Conservation (phyloP, 768 basidiomycete species). For the Polyporus arcularius region DNA sequence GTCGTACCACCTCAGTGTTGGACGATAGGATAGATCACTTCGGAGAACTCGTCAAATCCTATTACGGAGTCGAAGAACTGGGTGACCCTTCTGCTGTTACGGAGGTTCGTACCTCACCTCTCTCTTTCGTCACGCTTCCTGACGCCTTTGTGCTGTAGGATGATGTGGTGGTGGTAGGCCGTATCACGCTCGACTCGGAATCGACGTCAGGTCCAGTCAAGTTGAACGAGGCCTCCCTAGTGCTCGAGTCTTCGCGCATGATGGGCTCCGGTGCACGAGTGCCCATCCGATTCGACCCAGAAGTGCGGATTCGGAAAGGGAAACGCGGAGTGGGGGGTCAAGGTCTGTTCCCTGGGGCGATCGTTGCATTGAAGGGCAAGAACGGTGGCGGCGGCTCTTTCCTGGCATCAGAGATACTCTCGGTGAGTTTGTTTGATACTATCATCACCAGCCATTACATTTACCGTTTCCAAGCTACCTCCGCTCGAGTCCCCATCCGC, state of each 20-base stretch:
- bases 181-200: conserved; percentile 57
- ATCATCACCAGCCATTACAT: conserved; percentile 57
- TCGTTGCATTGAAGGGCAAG: conserved; percentile 82
- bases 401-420: conserved; percentile 75
- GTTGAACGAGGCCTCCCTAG: conserved; percentile 71
- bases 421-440: conserved; percentile 55
- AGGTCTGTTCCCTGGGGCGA: conserved; percentile 86
- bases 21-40: conserved; percentile 89
- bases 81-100: conserved; percentile 70
- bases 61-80: conserved; percentile 73
- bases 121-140: background rate
- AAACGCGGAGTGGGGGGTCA: conserved; percentile 61
- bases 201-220: conserved; percentile 54
- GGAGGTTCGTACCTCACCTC: conserved; percentile 41
- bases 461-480: conserved; percentile 33
- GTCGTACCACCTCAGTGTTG: conserved; percentile 49
- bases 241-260: conserved; percentile 83
- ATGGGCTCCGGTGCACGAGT: conserved; percentile 69
- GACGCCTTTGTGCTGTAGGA: conserved; percentile 32
- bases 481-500: conserved; percentile 37
- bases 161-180: conserved; percentile 30
- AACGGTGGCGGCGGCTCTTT: conserved; percentile 93
- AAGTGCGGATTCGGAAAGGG: conserved; percentile 65
- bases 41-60: conserved; percentile 66
- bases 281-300: conserved; percentile 68